phyloP scores from a whole-genome alignment of 2,329 filamentous ascomycete species.

The Fonsecaea monophora region DNA sequence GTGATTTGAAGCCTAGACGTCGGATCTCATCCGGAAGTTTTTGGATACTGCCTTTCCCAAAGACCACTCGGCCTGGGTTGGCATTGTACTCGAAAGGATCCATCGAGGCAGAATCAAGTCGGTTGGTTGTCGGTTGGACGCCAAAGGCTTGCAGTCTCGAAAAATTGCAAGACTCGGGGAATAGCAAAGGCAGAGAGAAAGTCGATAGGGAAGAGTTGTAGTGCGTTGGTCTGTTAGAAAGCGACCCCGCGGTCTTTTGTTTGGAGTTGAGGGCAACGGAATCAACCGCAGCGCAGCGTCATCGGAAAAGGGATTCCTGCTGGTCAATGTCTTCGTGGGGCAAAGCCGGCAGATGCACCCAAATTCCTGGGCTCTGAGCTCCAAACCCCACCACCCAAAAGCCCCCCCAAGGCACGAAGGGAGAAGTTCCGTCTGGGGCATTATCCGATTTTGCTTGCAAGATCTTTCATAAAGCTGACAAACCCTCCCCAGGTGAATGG shows the following conservation, averaged over 20 bases:
- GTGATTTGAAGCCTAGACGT: constrained; percentile 57
- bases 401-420: neutral
- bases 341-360: constrained; percentile 29
- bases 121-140: neutral
- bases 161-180: neutral
- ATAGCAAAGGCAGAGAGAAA: neutral
- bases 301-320: constrained; percentile 25
- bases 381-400: constrained; percentile 12
- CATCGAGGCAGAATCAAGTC: constrained; percentile 45
- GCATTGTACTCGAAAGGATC: constrained; percentile 63
- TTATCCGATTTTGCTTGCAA: constrained; percentile 16
- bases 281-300: neutral
- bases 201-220: neutral
- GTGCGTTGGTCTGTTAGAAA: neutral
- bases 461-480: constrained; percentile 17
- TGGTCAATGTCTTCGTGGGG: constrained; percentile 23
- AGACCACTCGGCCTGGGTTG: constrained; percentile 62
- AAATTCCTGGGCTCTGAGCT: neutral
- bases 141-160: neutral
- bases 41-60: constrained; percentile 62
- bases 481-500: neutral
- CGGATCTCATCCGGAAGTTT: constrained; percentile 54
- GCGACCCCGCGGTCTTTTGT: constrained; percentile 20
- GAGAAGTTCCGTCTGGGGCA: neutral
- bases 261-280: neutral